Percentiles rank a stretch among this genome's conserved stretches.
phyloP scores from a whole-genome alignment of 257 asterid genomes.

The Solanum dulcamara region DNA sequence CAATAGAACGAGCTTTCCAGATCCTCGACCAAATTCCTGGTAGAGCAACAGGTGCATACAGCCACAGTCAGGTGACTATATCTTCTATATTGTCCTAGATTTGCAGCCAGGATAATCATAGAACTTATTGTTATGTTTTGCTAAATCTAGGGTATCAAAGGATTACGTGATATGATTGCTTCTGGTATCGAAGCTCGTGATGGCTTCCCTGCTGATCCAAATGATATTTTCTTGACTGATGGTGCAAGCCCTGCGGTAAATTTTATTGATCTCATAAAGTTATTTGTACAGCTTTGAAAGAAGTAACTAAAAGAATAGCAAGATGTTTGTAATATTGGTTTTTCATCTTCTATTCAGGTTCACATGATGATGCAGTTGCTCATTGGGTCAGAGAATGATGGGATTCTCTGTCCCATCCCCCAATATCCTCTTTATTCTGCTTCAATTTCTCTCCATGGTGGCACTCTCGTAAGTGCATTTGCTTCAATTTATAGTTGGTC shows the following conservation, averaged over 20 bases:
- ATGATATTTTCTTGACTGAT: constrained; percentile 94
- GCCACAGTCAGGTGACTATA: constrained; percentile 83
- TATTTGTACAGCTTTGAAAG: background rate
- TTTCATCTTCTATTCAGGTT: constrained; percentile 39
- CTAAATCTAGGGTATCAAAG: constrained; percentile 72
- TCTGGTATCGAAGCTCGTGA: constrained; percentile 96
- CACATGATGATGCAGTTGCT: constrained; percentile 99
- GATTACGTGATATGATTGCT: constrained; percentile 84
- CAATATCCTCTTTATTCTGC: constrained; percentile 91
- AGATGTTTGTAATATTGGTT: background rate
- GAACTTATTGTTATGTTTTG: background rate
- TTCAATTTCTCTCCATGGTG: constrained; percentile 91
- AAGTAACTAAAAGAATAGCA: background rate
- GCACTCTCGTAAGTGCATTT: constrained; percentile 63
- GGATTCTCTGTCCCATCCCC: constrained; percentile 93
- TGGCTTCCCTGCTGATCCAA: constrained; percentile 88
- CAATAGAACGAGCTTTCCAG: constrained; percentile 86
- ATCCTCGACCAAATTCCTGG: constrained; percentile 95
- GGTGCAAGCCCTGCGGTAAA: constrained; percentile 99
- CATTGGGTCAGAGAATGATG: constrained; percentile 69
- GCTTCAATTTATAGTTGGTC: background rate
- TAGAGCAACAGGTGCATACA: constrained; percentile 97
- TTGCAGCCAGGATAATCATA: background rate
- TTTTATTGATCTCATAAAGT: background rate
- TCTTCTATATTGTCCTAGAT: background rate